Evolutionary conservation across 495 filamentous ascomycete genomes (phyloP), one percentile per base, ranked within the genome.

Genomic region (Acidomyces sp.): DNA sequence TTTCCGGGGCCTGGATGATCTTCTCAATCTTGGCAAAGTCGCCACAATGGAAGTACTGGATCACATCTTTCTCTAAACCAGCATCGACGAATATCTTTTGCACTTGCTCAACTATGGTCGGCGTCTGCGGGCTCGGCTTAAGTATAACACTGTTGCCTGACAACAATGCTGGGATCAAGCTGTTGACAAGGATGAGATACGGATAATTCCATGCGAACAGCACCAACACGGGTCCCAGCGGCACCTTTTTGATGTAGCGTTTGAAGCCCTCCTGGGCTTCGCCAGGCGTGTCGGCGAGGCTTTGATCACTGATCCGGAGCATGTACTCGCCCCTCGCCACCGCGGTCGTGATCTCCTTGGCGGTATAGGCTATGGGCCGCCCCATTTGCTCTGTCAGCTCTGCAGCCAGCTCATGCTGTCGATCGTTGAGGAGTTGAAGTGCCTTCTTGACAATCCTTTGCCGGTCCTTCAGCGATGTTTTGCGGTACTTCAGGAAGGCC

Each of bases 151-250:
- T 72, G 55, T 94, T 92, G 13, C 87, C 87, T 20, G 82, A 75
- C 16, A 95, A 70, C 20, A 95, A 61, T 1, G 87, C 87, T 2
- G 87, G 87, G 37, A 95, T 78, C 38, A 95, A 63, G 6, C 82
- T 82, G 62, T 95, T 95, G 52, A 93, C 76, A 4, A 93, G 69
- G 49, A 87, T 88, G 32, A 95, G 66, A 53, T 92, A 95, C 10
- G 87, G 87, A 55, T 95, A 95, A 58, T 95, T 95, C 87, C 87
- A 95, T 10, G 87, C 82, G 62, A 95, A 94, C 41, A 95, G 72
- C 50, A 93, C 70, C 38, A 94, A 65, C 20, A 84, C 79, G 4
- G 84, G 80, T 5, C 87, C 87, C 25, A 94, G 69, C 1, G 87
- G 82, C 11, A 80, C 74, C 54, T 90, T 88, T 51, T 77, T 75